Evolutionary conservation across 2,329 filamentous ascomycete genomes (phyloP), one percentile per base, ranked within the genome.

Genomic region (Endothia cerciana): DNA sequence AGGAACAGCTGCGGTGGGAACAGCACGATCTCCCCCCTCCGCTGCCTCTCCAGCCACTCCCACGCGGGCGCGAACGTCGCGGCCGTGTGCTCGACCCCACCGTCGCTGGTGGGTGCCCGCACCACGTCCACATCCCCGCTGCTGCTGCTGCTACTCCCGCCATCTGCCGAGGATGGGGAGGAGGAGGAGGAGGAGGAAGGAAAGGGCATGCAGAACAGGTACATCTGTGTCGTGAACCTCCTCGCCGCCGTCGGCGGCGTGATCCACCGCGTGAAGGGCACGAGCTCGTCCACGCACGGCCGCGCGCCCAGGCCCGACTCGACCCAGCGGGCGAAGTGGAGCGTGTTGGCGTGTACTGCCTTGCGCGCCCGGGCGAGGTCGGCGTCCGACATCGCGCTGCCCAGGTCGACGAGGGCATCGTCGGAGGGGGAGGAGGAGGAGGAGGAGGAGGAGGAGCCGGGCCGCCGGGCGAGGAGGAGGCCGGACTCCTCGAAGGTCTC

Each of bases 401-500:
- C 82, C 0, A 83, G 76, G 6, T 96, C 83, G 38, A 95, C 77
- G 61, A 94, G 77, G 57, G 83, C 84, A n/a, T n/a, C n/a, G n/a
- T n/a, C n/a, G n/a, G n/a, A n/a, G n/a, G n/a, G n/a, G n/a, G n/a
- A n/a, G n/a, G n/a, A n/a, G n/a, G n/a, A n/a, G n/a, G n/a, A n/a
- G n/a, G n/a, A n/a, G n/a, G n/a, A n/a, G n/a, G n/a, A n/a, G 6
- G 82, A 81, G 13, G 33, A 41, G 10, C n/a, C 30, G n/a, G 47
- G 55, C n/a, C 33, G 55, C 13, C 75, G 81, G 0, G 92, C 92
- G 3, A 98, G 83, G 33, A 98, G 78, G 63, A 97, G 93, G 0
- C 95, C 95, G 70, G 91, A 94, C 79, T 98, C 95, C 76, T 99
- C 95, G 74, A 98, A 98, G 0, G 93, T 93, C 81, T 98, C 95